phyloP scores from a whole-genome alignment of 495 filamentous ascomycete genomes.

The Beverwykella pulmonaria region DNA sequence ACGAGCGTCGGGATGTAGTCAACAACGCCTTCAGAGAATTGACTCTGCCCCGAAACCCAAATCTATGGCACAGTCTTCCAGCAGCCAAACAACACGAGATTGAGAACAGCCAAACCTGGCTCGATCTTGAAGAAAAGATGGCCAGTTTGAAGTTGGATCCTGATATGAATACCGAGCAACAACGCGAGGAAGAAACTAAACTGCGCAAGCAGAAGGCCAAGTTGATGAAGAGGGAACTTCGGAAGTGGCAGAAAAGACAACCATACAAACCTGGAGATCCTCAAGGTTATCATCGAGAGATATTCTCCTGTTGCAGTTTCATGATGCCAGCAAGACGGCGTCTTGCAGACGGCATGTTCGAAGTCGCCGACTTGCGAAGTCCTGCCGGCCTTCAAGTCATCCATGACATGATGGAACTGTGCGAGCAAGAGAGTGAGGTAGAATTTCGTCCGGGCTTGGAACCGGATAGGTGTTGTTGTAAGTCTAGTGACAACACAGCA shows the following conservation, averaged over 20 bases:
- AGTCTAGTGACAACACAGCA: neutral
- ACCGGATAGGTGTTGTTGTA: neutral
- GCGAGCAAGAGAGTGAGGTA: neutral
- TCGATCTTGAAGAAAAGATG: conserved; percentile 1
- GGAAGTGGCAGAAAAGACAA: neutral
- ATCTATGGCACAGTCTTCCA: conserved; percentile 1
- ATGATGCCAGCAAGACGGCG: neutral
- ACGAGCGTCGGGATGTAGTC: neutral
- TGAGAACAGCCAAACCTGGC: neutral
- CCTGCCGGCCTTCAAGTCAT: neutral
- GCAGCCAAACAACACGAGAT: neutral
- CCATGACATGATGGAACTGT: neutral
- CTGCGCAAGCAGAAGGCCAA: neutral
- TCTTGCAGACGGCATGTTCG: neutral
- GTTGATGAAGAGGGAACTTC: neutral
- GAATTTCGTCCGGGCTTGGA: neutral
- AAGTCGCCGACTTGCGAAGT: neutral
- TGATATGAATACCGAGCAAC: neutral
- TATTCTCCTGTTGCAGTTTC: neutral
- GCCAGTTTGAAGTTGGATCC: neutral
- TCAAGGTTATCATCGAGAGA: neutral
- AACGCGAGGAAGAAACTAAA: conserved; percentile 4
- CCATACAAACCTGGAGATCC: conserved; percentile 2
- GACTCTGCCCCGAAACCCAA: neutral
- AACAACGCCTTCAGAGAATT: neutral